Evolutionary conservation across 164 flowering plant species (phyloP).

Genomic region (Piper betle): DNA sequence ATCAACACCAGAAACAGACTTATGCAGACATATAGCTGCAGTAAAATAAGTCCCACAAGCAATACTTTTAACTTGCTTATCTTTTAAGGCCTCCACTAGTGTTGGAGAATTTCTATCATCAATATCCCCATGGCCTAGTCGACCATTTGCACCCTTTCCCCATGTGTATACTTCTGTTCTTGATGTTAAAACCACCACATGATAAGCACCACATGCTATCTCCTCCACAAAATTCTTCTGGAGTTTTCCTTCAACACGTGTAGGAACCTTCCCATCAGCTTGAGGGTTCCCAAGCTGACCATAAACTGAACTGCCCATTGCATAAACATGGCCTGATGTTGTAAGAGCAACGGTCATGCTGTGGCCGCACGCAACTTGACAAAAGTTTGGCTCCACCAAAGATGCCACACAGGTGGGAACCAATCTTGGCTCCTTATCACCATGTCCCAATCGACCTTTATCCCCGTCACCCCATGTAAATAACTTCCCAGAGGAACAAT

Average conservation of each 20-base stretch:
- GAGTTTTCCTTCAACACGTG: conserved; percentile 85
- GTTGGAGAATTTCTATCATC: conserved; percentile 77
- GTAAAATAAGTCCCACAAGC: conserved; percentile 94
- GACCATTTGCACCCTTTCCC: conserved; percentile 98
- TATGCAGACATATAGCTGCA: conserved; percentile 90
- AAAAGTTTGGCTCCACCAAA: conserved; percentile 86
- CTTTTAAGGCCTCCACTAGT: conserved; percentile 82
- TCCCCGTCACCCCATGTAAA: conserved; percentile 99
- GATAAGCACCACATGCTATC: conserved; percentile 96
- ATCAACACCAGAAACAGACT: conserved; percentile 91
- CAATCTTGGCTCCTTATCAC: conserved; percentile 81
- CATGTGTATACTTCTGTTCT: conserved; percentile 97
- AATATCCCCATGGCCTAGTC: conserved; percentile 86
- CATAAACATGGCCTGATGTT: conserved; percentile 86
- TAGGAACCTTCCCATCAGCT: conserved; percentile 85
- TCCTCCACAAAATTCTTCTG: conserved; percentile 82
- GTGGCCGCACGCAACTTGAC: conserved; percentile 93
- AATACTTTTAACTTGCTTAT: conserved; percentile 93
- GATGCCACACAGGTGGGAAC: conserved; percentile 98
- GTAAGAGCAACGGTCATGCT: conserved; percentile 93
- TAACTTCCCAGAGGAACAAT: conserved; percentile 86
- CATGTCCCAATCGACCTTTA: conserved; percentile 93
- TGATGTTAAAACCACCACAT: conserved; percentile 88
- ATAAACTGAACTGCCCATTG: conserved; percentile 93
- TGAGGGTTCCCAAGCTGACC: conserved; percentile 96